Evolutionary conservation across 805 yeast species (phyloP).

Genomic region (Saccharomyces mikatae): DNA sequence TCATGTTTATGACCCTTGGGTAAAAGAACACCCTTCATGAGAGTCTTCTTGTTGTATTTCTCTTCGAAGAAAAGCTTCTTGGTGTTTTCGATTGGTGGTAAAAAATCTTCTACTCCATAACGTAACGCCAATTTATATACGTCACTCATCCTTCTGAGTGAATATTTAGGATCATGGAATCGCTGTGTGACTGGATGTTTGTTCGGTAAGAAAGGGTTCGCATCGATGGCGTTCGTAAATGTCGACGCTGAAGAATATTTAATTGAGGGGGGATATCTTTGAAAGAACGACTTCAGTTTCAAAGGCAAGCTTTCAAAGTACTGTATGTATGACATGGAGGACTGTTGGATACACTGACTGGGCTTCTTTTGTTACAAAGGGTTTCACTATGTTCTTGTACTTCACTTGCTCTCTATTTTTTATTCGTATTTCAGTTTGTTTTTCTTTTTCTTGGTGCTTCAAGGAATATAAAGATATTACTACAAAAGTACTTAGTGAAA

Average conservation of each 20-base stretch:
- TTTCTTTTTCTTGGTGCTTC: neutral
- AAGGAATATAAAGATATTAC: neutral
- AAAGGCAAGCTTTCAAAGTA: conserved; percentile 57
- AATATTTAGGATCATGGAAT: conserved; percentile 70
- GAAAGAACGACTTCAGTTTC: conserved; percentile 64
- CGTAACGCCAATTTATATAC: conserved; percentile 73
- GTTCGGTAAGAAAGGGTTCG: conserved; percentile 84
- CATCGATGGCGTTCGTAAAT: conserved; percentile 53
- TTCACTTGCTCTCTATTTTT: neutral
- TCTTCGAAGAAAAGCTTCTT: conserved; percentile 67
- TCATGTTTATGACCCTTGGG: conserved; percentile 83
- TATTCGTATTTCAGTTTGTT: neutral
- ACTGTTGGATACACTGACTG: neutral
- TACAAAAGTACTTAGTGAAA: neutral
- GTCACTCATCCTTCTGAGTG: conserved; percentile 75
- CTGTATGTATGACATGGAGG: conserved; percentile 18
- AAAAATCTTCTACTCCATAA: conserved; percentile 68
- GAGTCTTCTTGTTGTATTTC: conserved; percentile 58
- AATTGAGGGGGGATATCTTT: conserved; percentile 71
- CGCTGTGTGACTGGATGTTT: conserved; percentile 73
- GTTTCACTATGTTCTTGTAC: neutral
- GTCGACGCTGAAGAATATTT: conserved; percentile 59
- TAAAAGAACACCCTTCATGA: conserved; percentile 65
- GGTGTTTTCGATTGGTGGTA: conserved; percentile 41
- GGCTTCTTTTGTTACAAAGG: neutral